phyloP scores from a whole-genome alignment of 2,329 filamentous ascomycete genomes.

The Xylaria sp. region DNA sequence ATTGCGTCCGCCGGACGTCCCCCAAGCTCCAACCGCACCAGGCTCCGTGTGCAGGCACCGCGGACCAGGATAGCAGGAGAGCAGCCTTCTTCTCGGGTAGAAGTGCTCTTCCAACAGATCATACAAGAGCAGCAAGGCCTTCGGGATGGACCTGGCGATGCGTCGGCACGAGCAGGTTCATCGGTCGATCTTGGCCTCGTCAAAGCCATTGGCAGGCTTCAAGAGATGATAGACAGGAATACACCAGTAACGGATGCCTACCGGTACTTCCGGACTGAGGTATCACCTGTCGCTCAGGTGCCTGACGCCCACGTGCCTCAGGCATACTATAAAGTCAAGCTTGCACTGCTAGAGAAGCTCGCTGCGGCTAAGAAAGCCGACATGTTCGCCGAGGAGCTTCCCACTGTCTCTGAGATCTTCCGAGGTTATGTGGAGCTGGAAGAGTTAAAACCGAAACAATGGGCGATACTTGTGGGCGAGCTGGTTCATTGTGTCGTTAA shows the following conservation, averaged over 20 bases:
- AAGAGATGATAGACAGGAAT: slow-evolving; percentile 50
- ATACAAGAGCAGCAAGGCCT: slow-evolving; percentile 40
- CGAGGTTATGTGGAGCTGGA: slow-evolving; percentile 52
- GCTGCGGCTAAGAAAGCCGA: slow-evolving; percentile 49
- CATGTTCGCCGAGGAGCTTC: slow-evolving; percentile 49
- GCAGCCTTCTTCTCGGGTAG: slow-evolving; percentile 37
- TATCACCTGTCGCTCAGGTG: slow-evolving; percentile 48
- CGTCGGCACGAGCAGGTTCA: background rate
- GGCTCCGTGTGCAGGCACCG: slow-evolving; percentile 4
- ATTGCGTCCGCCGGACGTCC: background rate
- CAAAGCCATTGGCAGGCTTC: slow-evolving; percentile 43
- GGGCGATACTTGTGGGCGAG: slow-evolving; percentile 51
- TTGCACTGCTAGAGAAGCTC: slow-evolving; percentile 49
- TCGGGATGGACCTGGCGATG: slow-evolving; percentile 23
- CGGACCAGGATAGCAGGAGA: slow-evolving; percentile 8
- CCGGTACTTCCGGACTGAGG: slow-evolving; percentile 42
- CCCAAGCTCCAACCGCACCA: background rate
- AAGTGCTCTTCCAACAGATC: slow-evolving; percentile 47
- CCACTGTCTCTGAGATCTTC: slow-evolving; percentile 54
- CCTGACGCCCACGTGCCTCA: slow-evolving; percentile 45
- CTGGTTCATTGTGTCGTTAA: slow-evolving; percentile 50
- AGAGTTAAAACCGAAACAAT: slow-evolving; percentile 49
- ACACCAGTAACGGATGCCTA: slow-evolving; percentile 43
- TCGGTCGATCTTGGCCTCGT: slow-evolving; percentile 40
- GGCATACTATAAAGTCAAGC: slow-evolving; percentile 48